Conservation (phyloP, 2,329 filamentous ascomycete genomes). For the Biscogniauxia sp. region DNA sequence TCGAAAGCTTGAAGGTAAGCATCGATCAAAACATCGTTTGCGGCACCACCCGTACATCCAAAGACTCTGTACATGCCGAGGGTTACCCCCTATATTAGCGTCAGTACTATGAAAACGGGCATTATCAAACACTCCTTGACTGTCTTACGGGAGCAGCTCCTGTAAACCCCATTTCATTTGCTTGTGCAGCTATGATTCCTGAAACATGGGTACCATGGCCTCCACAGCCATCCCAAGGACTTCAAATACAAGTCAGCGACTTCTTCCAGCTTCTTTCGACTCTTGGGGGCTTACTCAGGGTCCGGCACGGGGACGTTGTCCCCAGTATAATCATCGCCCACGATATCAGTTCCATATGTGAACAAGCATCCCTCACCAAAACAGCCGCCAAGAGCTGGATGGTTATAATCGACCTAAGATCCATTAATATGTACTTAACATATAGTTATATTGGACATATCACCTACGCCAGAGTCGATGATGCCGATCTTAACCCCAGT, state of each 20-base stretch:
- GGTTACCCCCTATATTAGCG: slow-evolving; percentile 38
- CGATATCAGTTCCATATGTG: slow-evolving; percentile 43
- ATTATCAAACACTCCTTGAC: no score
- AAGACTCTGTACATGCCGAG: slow-evolving; percentile 58
- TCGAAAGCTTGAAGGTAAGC: slow-evolving; percentile 60
- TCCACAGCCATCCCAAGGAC: slow-evolving; percentile 51
- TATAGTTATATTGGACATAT: not conserved
- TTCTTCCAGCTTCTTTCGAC: not conserved
- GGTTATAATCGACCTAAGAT: slow-evolving; percentile 56
- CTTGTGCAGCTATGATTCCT: slow-evolving; percentile 60
- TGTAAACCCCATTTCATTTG: slow-evolving; percentile 51
- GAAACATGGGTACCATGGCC: slow-evolving; percentile 61
- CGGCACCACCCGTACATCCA: slow-evolving; percentile 49
- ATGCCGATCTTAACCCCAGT: slow-evolving; percentile 53
- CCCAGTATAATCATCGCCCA: slow-evolving; percentile 52
- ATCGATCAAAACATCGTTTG: slow-evolving; percentile 56
- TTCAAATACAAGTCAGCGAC: slow-evolving; percentile 30
- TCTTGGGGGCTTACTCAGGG: slow-evolving; percentile 19
- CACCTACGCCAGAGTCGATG: slow-evolving; percentile 53
- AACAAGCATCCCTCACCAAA: slow-evolving; percentile 61
- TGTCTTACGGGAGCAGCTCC: slow-evolving; percentile 49
- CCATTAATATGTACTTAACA: slow-evolving; percentile 16
- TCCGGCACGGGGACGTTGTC: slow-evolving; percentile 29
- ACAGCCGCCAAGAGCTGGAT: slow-evolving; percentile 62
- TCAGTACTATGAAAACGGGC: not conserved